Conservation (phyloP, 805 yeast species). For the Saccharomyces paradoxus region DNA sequence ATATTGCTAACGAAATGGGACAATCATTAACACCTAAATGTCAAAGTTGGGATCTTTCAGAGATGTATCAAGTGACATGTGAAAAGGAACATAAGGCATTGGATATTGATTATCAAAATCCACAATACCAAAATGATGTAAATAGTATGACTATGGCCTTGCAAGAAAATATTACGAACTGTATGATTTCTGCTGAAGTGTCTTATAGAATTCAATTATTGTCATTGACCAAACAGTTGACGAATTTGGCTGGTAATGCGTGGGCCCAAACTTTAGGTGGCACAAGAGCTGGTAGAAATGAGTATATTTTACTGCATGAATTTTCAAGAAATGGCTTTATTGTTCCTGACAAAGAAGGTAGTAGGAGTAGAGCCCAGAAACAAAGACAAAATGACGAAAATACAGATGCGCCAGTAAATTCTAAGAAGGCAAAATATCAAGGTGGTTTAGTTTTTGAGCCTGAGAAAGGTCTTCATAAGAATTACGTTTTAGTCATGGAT, state of each 20-base stretch:
- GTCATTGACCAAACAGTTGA: constrained; percentile 82
- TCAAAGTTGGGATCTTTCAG: constrained; percentile 88
- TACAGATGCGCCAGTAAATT: constrained; percentile 35
- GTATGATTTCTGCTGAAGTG: constrained; percentile 64
- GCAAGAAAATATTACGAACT: constrained; percentile 57
- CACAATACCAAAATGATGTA: constrained; percentile 60
- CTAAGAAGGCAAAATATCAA: constrained; percentile 66
- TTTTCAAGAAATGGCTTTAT: constrained; percentile 71
- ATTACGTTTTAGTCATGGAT: constrained; percentile 89
- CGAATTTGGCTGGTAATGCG: constrained; percentile 91
- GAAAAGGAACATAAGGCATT: constrained; percentile 49
- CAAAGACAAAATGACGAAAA: constrained; percentile 22
- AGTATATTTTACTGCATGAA: constrained; percentile 85
- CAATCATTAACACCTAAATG: constrained; percentile 86
- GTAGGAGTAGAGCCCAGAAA: constrained; percentile 31
- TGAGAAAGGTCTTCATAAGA: constrained; percentile 86
- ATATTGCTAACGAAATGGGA: constrained; percentile 90
- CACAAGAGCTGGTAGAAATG: constrained; percentile 93
- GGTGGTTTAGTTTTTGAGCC: constrained; percentile 98
- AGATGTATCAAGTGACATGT: constrained; percentile 80
- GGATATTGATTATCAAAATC: constrained; percentile 67
- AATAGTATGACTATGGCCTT: constrained; percentile 59
- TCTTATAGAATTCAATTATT: constrained; percentile 79
- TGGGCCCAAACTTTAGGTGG: constrained; percentile 95
- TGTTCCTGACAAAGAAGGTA: constrained; percentile 75